A percentile compares a stretch with the other conserved stretches of the same genome.
Evolutionary conservation across 1,139 yeast genomes (phyloP).

Genomic region (Scheffersomyces lignicola): DNA sequence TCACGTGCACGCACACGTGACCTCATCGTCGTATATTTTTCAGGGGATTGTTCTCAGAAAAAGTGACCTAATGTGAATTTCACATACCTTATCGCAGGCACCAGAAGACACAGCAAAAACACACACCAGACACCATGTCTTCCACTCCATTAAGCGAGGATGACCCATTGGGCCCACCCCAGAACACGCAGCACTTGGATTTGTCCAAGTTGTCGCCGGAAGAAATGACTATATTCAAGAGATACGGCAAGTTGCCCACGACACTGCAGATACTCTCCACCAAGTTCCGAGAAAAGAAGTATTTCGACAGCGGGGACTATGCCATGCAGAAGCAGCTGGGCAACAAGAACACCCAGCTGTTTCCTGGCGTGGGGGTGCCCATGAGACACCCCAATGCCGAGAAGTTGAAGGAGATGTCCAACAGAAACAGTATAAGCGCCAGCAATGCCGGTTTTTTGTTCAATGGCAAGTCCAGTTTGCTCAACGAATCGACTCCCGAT

Average conservation of each 20-base stretch:
- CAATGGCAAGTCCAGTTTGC: slow-evolving; percentile 48
- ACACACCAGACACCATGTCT: slow-evolving; percentile 2
- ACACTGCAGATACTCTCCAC: slow-evolving; percentile 78
- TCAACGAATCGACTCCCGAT: slow-evolving; percentile 42
- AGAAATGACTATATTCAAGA: slow-evolving; percentile 66
- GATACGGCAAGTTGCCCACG: slow-evolving; percentile 89
- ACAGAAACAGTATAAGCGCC: slow-evolving; percentile 46
- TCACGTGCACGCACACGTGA: too few relatives aligned
- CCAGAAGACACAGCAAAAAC: too few relatives aligned
- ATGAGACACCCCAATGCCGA: slow-evolving; percentile 52
- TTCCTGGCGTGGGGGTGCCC: slow-evolving; percentile 35
- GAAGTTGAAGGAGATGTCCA: slow-evolving; percentile 48
- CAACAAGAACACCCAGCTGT: slow-evolving; percentile 14
- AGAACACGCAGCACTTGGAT: slow-evolving; percentile 50
- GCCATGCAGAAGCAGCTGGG: slow-evolving; percentile 75
- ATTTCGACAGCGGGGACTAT: slow-evolving; percentile 96
- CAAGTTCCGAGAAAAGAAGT: slow-evolving; percentile 84
- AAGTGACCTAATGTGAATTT: too few relatives aligned
- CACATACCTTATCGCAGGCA: too few relatives aligned
- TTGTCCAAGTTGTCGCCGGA: slow-evolving; percentile 63
- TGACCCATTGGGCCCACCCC: slow-evolving; percentile 50
- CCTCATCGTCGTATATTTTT: too few relatives aligned
- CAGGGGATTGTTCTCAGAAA: too few relatives aligned
- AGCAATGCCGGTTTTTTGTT: slow-evolving; percentile 44
- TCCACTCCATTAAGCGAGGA: slow-evolving; percentile 27